Conservation (phyloP, 2,329 filamentous ascomycete genomes). For the Aspergillus proliferans region DNA sequence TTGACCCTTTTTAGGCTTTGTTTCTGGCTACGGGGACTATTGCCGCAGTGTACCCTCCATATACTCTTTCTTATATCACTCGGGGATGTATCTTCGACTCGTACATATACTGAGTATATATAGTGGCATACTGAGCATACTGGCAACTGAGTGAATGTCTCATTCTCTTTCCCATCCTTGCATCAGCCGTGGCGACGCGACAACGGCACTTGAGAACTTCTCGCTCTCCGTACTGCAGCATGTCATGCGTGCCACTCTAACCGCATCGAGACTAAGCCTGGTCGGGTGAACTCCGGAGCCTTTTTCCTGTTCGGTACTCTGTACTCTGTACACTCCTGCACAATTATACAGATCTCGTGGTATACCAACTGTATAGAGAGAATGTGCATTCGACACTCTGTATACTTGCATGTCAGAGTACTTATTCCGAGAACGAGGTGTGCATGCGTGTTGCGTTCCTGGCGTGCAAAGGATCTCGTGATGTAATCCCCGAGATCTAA, state of each 20-base stretch:
- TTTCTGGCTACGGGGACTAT: no score
- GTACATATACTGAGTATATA: no score
- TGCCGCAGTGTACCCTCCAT: no score
- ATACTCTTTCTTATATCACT: no score
- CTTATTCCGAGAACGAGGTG: background rate
- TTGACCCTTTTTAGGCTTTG: no score
- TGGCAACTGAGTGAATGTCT: background rate
- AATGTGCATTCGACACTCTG: background rate
- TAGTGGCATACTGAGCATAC: no score
- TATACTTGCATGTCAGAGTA: background rate
- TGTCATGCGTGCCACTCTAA: slow-evolving; percentile 10
- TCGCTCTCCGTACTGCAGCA: slow-evolving; percentile 7
- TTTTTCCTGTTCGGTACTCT: no score
- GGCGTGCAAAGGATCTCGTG: background rate
- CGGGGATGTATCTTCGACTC: no score
- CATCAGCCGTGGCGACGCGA: background rate
- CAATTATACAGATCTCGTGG: no score
- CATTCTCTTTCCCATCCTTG: background rate
- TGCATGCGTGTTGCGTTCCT: background rate
- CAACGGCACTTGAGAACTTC: slow-evolving; percentile 1
- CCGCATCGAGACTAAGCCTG: slow-evolving; percentile 2
- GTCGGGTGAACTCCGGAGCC: background rate
- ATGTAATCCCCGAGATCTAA: background rate
- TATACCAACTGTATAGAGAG: no score
- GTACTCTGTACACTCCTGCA: no score